Evolutionary conservation across 73 alveolate genomes (phyloP).

Genomic region (Blepharisma japonicum): DNA sequence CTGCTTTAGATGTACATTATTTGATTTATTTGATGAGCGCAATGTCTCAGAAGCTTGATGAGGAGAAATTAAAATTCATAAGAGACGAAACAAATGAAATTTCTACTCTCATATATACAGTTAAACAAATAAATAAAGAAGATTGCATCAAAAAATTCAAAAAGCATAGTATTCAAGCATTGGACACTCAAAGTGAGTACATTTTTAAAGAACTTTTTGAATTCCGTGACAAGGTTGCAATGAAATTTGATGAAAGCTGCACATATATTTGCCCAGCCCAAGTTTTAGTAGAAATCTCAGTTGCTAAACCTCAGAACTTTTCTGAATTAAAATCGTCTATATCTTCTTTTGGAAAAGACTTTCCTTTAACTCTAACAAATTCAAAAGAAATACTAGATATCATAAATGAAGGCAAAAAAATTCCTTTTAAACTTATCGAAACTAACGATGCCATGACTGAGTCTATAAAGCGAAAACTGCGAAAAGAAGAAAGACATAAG

Average conservation of each 20-base stretch:
- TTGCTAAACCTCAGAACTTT: constrained; percentile 25
- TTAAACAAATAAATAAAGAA: constrained; percentile 42
- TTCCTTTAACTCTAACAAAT: background rate
- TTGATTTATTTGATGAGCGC: constrained; percentile 63
- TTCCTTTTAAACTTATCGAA: constrained; percentile 6
- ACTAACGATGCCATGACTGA: constrained; percentile 46
- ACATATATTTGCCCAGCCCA: constrained; percentile 42
- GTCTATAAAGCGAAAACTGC: constrained; percentile 45
- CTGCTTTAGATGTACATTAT: constrained; percentile 79
- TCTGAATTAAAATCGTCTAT: constrained; percentile 29
- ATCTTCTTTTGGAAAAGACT: background rate
- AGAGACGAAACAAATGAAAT: constrained; percentile 37
- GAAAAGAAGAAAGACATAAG: constrained; percentile 66
- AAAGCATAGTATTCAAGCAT: background rate
- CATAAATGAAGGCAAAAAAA: background rate
- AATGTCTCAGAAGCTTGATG: constrained; percentile 42
- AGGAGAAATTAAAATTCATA: constrained; percentile 33
- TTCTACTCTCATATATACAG: constrained; percentile 35
- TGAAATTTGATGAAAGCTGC: constrained; percentile 53
- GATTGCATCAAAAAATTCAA: constrained; percentile 15
- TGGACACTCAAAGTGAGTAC: constrained; percentile 39
- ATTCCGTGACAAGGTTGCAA: constrained; percentile 49
- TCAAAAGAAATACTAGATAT: constrained; percentile 23
- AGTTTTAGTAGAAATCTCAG: constrained; percentile 34
- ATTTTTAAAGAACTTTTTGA: constrained; percentile 51